Base-by-base conservation (phyloP, 805 yeast genomes). In the Candida nitratophila region DNA sequence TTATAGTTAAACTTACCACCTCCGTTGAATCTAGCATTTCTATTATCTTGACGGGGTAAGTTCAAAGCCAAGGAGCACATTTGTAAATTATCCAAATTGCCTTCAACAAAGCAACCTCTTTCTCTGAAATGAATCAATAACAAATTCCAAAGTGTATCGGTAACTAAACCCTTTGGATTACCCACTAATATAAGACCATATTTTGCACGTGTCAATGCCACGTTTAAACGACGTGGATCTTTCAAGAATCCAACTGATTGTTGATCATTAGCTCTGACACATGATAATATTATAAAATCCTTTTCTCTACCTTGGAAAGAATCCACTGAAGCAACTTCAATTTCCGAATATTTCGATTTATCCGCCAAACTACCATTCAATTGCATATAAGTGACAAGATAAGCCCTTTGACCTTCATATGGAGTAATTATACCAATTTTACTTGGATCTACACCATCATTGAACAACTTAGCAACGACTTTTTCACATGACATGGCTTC, bases 401-500 rank as follows among this genome's bases (percentile, higher is more conserved):
- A 89, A 0, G 90, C 86, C 48, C 96, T 70, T 65, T 90, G 97
- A 30, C 96, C 97, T 61, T 88, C 96, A 63, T 90, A 90, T 0
- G 97, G 97, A 6, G 97, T 90, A 45, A 90, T 82, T 34, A 90
- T 84, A 60, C 97, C 97, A 57, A 90, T 90, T 59, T 87, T 91
- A 21, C 71, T 72, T 0, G 96, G 91, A 41, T 70, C 62, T 12
- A 90, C 76, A 17, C 96, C 96, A 50, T 85, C 89, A 50, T 72
- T 75, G 59, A 88, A 83, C 41, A 88, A 68, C 48, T 74, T 69
- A 0, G 91, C 79, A 37, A 90, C 79, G 26, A 85, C 70, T 57
- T 83, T 80, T 59, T 87, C 96, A 55, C 88, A 85, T 54, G 83
- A 86, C 81, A 84, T 79, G 0, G 96, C 96, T 64, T 90, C 97